Conservation (phyloP, 257 asterid genomes). For the Perilla frutescens region DNA sequence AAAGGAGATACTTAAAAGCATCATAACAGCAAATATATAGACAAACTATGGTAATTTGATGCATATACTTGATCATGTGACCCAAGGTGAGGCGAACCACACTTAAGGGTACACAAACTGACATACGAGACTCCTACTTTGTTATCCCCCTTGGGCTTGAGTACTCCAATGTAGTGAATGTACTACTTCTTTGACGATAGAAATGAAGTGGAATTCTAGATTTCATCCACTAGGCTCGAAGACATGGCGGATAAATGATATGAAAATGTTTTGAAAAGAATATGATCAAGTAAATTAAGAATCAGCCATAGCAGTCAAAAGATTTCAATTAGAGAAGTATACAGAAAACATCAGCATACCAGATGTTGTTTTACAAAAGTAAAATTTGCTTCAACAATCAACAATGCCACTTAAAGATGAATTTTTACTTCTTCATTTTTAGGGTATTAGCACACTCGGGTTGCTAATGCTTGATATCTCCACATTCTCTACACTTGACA, state of each 20-base stretch:
- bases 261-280: not conserved
- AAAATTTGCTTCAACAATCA: slow-evolving; percentile 5
- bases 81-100: slow-evolving; percentile 8
- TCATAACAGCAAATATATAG: not conserved
- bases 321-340: no score
- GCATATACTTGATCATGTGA: not conserved
- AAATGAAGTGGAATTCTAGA: not conserved
- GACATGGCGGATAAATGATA: not conserved
- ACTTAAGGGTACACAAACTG: not conserved
- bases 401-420: not conserved
- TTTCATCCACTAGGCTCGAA: not conserved
- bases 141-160: no score
- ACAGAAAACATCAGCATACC: not conserved
- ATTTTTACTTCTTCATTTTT: not conserved
- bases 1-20: not conserved
- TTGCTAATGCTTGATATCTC: no score
- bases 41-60: no score
- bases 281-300: no score
- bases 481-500: no score
- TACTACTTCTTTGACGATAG: not conserved
- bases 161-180: no score
- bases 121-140: slow-evolving; percentile 1
- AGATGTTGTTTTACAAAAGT: not conserved
- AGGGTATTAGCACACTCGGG: no score
- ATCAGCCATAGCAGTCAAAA: no score